Conservation (phyloP, 352 stramenopile genomes). For the Phytophthora podocarpi region DNA sequence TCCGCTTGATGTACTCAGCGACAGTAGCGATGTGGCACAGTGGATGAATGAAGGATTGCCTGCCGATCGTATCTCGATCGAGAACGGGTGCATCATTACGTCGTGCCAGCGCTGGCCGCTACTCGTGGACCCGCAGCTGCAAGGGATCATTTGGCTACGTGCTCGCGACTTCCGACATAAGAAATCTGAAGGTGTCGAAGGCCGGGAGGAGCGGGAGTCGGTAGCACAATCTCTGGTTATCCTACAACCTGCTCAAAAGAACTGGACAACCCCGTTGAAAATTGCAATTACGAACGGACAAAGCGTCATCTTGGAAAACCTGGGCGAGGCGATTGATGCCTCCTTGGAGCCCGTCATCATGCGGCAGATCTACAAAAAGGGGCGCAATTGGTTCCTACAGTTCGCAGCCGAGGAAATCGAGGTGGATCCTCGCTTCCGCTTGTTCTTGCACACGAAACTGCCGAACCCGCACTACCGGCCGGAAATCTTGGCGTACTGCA, state of each 20-base stretch:
- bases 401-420: slow-evolving; percentile 91
- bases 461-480: slow-evolving; percentile 93
- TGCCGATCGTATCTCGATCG: slow-evolving; percentile 90
- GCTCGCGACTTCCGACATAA: slow-evolving; percentile 51
- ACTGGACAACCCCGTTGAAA: slow-evolving; percentile 79
- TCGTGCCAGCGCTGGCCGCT: slow-evolving; percentile 89
- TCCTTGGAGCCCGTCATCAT: slow-evolving; percentile 90
- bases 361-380: slow-evolving; percentile 89
- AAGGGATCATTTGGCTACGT: slow-evolving; percentile 89
- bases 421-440: slow-evolving; percentile 85
- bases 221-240: slow-evolving; percentile 54
- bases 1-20: slow-evolving; percentile 86
- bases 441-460: slow-evolving; percentile 93
- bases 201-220: not conserved
- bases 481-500: slow-evolving; percentile 93
- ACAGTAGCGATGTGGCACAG: slow-evolving; percentile 82
- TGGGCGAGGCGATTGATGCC: slow-evolving; percentile 86
- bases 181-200: slow-evolving; percentile 1
- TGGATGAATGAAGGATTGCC: slow-evolving; percentile 94
- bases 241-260: slow-evolving; percentile 75
- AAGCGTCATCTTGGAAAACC: slow-evolving; percentile 92
- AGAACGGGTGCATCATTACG: slow-evolving; percentile 93
- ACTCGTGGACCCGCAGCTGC: slow-evolving; percentile 91
- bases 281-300: slow-evolving; percentile 73
- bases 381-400: slow-evolving; percentile 87